Evolutionary conservation across 2,329 filamentous ascomycete genomes (phyloP).

Genomic region (Juglanconis sp.): DNA sequence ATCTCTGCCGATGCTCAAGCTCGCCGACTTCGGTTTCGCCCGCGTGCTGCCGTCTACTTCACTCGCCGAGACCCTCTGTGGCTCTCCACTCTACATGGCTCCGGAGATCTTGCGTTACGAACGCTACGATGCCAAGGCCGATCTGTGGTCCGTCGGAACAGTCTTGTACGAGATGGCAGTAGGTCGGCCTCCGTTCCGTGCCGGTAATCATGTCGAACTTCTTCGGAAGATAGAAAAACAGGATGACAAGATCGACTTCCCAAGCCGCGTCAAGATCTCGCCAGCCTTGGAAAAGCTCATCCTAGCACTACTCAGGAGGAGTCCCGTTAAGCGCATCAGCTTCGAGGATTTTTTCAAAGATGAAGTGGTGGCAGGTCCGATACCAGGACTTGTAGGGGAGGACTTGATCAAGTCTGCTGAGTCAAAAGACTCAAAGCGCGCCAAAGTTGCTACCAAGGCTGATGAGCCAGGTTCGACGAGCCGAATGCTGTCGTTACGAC

Average conservation of each 20-base stretch:
- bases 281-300: slow-evolving; percentile 78
- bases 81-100: slow-evolving; percentile 97
- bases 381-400: slow-evolving; percentile 78
- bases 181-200: slow-evolving; percentile 85
- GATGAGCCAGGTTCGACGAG: slow-evolving; percentile 29
- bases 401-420: slow-evolving; percentile 53
- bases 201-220: slow-evolving; percentile 90
- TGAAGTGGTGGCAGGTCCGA: slow-evolving; percentile 67
- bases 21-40: slow-evolving; percentile 98
- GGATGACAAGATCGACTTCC: slow-evolving; percentile 82
- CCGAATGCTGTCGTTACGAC: slow-evolving; percentile 37
- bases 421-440: slow-evolving; percentile 32
- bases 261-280: slow-evolving; percentile 67
- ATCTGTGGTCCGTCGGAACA: slow-evolving; percentile 96
- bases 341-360: slow-evolving; percentile 85
- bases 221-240: slow-evolving; percentile 87
- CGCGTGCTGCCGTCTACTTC: slow-evolving; percentile 86
- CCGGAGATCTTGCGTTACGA: slow-evolving; percentile 96
- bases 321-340: slow-evolving; percentile 77
- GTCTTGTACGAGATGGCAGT: slow-evolving; percentile 95
- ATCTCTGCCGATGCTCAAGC: slow-evolving; percentile 91
- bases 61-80: slow-evolving; percentile 91
- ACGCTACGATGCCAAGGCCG: slow-evolving; percentile 94
- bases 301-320: slow-evolving; percentile 76
- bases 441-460: slow-evolving; percentile 27